Conservation (phyloP, 805 yeast species). For the Blastobotrys attinorum region DNA sequence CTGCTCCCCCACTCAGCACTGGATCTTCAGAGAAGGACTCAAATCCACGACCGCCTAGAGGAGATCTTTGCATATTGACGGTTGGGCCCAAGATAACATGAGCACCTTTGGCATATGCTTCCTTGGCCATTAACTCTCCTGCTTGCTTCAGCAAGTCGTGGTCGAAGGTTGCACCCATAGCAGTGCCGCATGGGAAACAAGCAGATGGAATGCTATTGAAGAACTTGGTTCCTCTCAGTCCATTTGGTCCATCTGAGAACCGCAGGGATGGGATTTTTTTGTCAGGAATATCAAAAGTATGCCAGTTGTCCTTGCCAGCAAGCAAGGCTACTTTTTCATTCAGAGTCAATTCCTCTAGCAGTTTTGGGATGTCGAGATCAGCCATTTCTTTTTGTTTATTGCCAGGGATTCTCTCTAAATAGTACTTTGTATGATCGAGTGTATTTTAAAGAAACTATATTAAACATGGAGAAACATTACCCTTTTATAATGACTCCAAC, state of each 20-base stretch:
- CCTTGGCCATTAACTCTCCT: constrained; percentile 46
- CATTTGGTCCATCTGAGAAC: constrained; percentile 56
- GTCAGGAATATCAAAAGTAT: constrained; percentile 35
- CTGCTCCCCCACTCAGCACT: constrained; percentile 35
- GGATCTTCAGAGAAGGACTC: constrained; percentile 61
- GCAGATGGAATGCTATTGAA: constrained; percentile 47
- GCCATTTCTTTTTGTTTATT: too few species aligned
- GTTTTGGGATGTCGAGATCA: constrained; percentile 2
- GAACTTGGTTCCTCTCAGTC: constrained; percentile 50
- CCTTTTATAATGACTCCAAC: too few species aligned
- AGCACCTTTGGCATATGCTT: constrained; percentile 46
- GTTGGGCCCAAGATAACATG: constrained; percentile 44
- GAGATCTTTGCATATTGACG: constrained; percentile 47
- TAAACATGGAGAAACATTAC: too few species aligned
- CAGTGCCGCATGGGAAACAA: constrained; percentile 56
- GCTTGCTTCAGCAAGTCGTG: constrained; percentile 39
- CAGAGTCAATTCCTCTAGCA: constrained; percentile 19
- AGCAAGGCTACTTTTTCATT: constrained; percentile 25
- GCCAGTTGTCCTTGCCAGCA: constrained; percentile 41
- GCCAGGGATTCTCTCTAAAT: too few species aligned
- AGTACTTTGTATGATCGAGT: too few species aligned
- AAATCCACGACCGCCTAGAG: constrained; percentile 55
- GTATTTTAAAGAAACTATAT: too few species aligned
- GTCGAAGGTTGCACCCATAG: constrained; percentile 49
- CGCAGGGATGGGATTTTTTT: constrained; percentile 40